Conservation (phyloP, 768 basidiomycete species). For the Agaricus subrufescens region DNA sequence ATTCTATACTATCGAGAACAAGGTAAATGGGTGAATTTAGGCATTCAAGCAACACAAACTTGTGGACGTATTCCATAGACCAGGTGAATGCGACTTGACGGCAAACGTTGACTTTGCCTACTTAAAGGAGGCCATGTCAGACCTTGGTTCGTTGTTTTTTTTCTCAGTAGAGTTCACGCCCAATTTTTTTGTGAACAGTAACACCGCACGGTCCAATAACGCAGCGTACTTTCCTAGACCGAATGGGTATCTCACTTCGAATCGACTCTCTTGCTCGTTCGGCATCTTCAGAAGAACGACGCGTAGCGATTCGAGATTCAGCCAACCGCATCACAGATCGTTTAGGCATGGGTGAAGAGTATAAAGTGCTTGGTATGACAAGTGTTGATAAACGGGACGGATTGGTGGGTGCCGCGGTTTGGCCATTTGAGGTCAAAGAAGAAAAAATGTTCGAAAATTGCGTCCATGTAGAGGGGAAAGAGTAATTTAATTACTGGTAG, state of each 20-base stretch:
- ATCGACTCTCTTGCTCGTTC: constrained; percentile 54
- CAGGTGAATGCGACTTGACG: constrained; percentile 89
- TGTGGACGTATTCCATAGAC: constrained; percentile 77
- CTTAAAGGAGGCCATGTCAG: constrained; percentile 69
- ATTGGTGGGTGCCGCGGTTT: constrained; percentile 14
- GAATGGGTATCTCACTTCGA: constrained; percentile 71
- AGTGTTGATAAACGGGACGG: constrained; percentile 13
- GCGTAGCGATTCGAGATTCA: constrained; percentile 48
- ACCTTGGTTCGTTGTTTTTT: constrained; percentile 45
- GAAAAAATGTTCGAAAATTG: constrained; percentile 3
- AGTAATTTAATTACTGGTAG: not conserved
- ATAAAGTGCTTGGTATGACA: constrained; percentile 69
- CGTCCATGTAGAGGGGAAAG: constrained; percentile 3
- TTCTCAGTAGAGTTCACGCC: not conserved
- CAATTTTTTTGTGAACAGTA: constrained; percentile 22
- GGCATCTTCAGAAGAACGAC: constrained; percentile 45
- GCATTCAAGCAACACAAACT: constrained; percentile 87
- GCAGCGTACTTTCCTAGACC: constrained; percentile 73
- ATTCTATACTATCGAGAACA: not conserved
- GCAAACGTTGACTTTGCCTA: constrained; percentile 97
- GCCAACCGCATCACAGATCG: constrained; percentile 73
- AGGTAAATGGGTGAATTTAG: constrained; percentile 33
- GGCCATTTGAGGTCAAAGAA: constrained; percentile 28
- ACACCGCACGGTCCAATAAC: constrained; percentile 61
- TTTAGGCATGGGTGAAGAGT: constrained; percentile 84